phyloP scores from a whole-genome alignment of 2,329 filamentous ascomycete species.

The Curvularia eragrostidis region DNA sequence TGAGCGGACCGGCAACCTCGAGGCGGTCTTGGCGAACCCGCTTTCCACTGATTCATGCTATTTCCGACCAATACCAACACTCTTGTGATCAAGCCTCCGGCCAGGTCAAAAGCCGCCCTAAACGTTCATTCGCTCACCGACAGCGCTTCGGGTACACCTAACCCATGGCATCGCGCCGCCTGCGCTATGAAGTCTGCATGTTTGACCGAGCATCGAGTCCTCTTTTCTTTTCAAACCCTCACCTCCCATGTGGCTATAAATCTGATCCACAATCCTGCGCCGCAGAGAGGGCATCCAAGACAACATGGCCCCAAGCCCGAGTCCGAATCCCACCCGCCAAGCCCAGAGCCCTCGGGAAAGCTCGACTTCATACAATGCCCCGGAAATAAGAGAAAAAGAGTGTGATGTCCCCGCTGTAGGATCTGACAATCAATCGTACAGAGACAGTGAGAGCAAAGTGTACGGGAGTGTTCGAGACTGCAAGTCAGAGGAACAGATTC shows the following conservation, averaged over 20 bases:
- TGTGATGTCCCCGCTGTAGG: conserved; percentile 20
- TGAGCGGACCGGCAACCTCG: background rate
- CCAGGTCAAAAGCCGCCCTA: conserved; percentile 9
- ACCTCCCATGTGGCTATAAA: conserved; percentile 7
- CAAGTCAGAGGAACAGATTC: conserved; percentile 15
- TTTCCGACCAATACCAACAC: conserved; percentile 24
- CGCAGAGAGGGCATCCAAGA: conserved; percentile 10
- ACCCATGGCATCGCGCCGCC: conserved; percentile 18
- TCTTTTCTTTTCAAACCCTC: conserved; percentile 1
- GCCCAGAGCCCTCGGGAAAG: conserved; percentile 39
- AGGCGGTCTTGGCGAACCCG: conserved; percentile 7
- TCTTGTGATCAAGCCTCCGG: conserved; percentile 9
- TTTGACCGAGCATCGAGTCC: conserved; percentile 14
- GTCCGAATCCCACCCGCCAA: background rate
- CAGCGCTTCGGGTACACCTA: conserved; percentile 14
- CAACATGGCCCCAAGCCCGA: conserved; percentile 41
- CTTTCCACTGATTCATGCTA: conserved; percentile 12
- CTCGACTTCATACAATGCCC: conserved; percentile 12
- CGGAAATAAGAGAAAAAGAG: conserved; percentile 41
- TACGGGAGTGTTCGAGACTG: conserved; percentile 15
- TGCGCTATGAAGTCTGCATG: conserved; percentile 13
- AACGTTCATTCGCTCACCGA: conserved; percentile 17
- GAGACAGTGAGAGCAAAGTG: conserved; percentile 24
- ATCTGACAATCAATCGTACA: conserved; percentile 20
- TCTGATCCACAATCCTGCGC: background rate